Conservation (phyloP, 768 basidiomycete genomes). For the Suillus alpinus region DNA sequence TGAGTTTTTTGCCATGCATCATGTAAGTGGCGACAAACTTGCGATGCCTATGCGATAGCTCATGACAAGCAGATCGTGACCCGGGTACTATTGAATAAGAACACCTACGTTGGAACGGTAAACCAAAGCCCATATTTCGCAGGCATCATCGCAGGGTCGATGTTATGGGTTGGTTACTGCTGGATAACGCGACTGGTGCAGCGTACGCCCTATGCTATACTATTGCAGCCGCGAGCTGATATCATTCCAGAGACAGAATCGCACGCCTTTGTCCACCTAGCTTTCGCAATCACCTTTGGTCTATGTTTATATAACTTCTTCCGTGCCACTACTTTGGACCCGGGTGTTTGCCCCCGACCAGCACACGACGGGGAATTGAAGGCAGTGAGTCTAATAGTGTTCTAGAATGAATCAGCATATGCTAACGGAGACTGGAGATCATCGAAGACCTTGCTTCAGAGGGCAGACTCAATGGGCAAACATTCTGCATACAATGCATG, state of each 20-base stretch:
- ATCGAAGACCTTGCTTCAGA: constrained; percentile 89
- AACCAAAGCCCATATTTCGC: constrained; percentile 90
- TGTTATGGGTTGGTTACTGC: constrained; percentile 82
- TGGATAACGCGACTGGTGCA: constrained; percentile 79
- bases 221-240: not conserved
- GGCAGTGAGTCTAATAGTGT: constrained; percentile 51
- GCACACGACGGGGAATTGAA: constrained; percentile 83
- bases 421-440: constrained; percentile 45
- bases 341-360: constrained; percentile 83
- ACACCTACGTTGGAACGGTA: constrained; percentile 79
- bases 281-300: constrained; percentile 66
- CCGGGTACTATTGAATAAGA: constrained; percentile 79
- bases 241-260: constrained; percentile 63
- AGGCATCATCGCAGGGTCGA: constrained; percentile 81
- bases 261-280: constrained; percentile 72
- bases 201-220: constrained; percentile 42
- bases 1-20: constrained; percentile 91
- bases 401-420: not conserved
- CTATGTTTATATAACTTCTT: constrained; percentile 89
- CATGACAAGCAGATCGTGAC: constrained; percentile 63
- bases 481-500: constrained; percentile 97
- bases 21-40: constrained; percentile 52
- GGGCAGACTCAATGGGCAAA: constrained; percentile 89
- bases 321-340: constrained; percentile 83
- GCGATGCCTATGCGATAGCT: constrained; percentile 6